Base-by-base conservation (phyloP, 306 rosid genomes). In the Astragalus glycyphyllos region DNA sequence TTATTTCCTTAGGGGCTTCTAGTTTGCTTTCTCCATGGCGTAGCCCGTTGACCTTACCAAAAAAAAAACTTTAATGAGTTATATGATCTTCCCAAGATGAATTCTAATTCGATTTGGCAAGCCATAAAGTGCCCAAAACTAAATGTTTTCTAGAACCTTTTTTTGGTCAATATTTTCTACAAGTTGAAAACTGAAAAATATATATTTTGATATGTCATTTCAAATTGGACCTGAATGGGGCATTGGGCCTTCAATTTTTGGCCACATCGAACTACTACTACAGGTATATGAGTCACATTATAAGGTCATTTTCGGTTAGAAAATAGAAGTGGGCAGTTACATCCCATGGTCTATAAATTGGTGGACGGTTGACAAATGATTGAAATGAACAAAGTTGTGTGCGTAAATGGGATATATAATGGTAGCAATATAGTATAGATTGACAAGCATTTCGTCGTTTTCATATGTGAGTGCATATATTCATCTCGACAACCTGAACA, bases 331-430 rank as follows among this genome's bases (percentile, higher is more conserved):
- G 75, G 77, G 72, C 29, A 75, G 49, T 42, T 6, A 67, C 41
- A 67, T 32, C 34, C 6, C 44, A 58, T 34, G 35, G 17, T 51
- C 8, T 10, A 1, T 26, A 53, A 66, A 45, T 59, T 68, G 70
- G 73, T 73, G 79, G 82, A 77, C 68, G 76, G 77, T 77, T 68
- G 79, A 47, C 72, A 61, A 55, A 62, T 77, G 46, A 73, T 68
- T 63, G 73, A 11, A 23, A 57, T 1, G 79, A 67, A 12, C 44
- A 51, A 66, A 80, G 73, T 13, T 47, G 63, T 38, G 63, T 38
- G 56, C 40, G 13, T 66, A 65, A 72, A 65, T 56, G 66, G 20
- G 35, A 17, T 34, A 58, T 11, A 44, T 48, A n/a, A n/a, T 48
- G 80, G 77, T 68, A 72, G 62, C 26, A 68, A 55, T n/a, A n/a